A percentile compares a stretch with the other conserved stretches of the same genome.
Conservation (phyloP, 2,329 filamentous ascomycete species). For the Aspergillus udagawae region DNA sequence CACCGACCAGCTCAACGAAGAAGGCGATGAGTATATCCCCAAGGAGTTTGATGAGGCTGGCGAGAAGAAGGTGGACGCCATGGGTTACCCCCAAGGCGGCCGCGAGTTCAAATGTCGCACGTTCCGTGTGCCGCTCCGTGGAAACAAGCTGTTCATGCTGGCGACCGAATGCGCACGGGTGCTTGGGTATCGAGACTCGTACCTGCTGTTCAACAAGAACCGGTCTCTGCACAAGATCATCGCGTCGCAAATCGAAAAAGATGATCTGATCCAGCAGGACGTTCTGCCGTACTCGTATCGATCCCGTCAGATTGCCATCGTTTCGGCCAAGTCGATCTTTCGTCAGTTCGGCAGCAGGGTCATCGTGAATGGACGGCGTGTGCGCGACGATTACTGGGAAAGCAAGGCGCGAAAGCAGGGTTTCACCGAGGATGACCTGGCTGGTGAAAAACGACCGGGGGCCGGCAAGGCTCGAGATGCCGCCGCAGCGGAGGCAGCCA, state of each 20-base stretch:
- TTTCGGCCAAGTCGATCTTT: conserved; percentile 97
- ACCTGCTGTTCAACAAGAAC: conserved; percentile 98
- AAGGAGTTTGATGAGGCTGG: conserved; percentile 89
- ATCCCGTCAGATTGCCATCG: conserved; percentile 97
- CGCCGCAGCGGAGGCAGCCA: conserved; percentile 64
- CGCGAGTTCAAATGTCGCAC: conserved; percentile 91
- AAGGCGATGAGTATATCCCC: conserved; percentile 90
- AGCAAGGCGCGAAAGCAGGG: conserved; percentile 95
- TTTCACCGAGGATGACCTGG: conserved; percentile 93
- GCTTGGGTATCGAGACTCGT: conserved; percentile 93
- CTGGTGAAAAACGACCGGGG: conserved; percentile 92
- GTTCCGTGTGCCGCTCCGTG: conserved; percentile 85
- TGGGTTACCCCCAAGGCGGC: conserved; percentile 74
- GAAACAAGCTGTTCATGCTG: conserved; percentile 96
- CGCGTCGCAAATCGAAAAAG: conserved; percentile 90
- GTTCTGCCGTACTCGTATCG: conserved; percentile 96
- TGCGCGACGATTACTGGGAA: conserved; percentile 98
- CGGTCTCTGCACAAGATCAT: conserved; percentile 97
- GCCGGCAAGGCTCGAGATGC: conserved; percentile 84
- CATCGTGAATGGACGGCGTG: conserved; percentile 81
- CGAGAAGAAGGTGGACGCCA: conserved; percentile 85
- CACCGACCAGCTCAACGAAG: conserved; percentile 84
- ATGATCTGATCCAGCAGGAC: conserved; percentile 90
- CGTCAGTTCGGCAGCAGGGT: conserved; percentile 95
- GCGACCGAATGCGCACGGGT: conserved; percentile 95